These are phyloP conservation scores for Pyrus communis DNA, from an alignment of 306 rosid species.

Conservation along the genomic window DNA sequence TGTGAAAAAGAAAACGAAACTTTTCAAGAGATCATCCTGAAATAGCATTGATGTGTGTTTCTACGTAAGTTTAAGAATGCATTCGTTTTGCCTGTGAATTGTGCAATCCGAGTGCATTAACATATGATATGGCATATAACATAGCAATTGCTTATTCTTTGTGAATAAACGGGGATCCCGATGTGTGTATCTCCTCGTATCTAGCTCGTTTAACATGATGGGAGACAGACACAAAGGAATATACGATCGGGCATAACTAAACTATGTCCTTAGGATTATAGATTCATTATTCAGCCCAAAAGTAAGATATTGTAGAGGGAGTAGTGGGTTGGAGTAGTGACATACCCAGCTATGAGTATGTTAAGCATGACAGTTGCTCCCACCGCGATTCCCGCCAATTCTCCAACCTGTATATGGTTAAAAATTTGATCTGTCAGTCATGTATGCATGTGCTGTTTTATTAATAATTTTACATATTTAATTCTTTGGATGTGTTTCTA, in stretches of 20 bases:
- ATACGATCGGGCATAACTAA: no score
- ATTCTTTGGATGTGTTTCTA: no score
- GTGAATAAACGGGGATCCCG: not conserved
- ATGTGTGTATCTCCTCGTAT: no score
- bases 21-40: not conserved
- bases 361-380: constrained; percentile 92
- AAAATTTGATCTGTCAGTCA: not conserved
- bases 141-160: no score
- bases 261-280: no score
- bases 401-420: constrained; percentile 57
- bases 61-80: not conserved
- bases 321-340: not conserved
- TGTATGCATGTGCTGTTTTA: no score
- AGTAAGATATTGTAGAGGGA: not conserved
- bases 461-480: no score
- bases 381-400: constrained; percentile 79
- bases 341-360: constrained; percentile 86
- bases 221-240: no score
- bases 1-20: not conserved
- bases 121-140: no score
- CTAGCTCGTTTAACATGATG: no score
- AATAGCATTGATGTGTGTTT: not conserved
- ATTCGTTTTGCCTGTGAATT: not conserved
- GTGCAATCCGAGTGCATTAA: not conserved
- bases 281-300: not conserved